Evolutionary conservation across 2,329 filamentous ascomycete species (phyloP).

Genomic region (Arthrocladium fulminans): DNA sequence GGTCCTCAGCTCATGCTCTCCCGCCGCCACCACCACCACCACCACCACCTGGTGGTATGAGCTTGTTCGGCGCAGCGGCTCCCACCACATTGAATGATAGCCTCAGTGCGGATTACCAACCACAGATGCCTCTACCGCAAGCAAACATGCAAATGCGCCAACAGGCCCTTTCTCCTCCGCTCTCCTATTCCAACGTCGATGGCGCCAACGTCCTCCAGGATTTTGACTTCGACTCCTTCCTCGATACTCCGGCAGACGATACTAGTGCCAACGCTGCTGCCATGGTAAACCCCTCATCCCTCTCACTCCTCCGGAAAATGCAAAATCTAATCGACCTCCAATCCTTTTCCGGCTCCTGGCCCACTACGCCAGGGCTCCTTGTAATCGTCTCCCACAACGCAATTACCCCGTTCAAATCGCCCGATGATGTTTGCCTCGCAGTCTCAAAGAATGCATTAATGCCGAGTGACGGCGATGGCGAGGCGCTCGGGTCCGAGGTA

Average conservation of each 20-base stretch:
- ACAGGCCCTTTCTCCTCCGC: not conserved
- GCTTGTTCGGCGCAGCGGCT: too few relatives aligned
- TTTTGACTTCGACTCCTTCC: not conserved
- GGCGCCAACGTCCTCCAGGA: not conserved
- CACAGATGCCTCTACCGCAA: too few relatives aligned
- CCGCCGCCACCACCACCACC: too few relatives aligned
- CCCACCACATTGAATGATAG: too few relatives aligned
- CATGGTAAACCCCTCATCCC: not conserved
- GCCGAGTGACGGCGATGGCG: not conserved
- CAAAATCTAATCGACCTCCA: constrained; percentile 47
- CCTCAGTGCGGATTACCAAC: too few relatives aligned
- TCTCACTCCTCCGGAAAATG: constrained; percentile 22
- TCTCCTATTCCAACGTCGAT: not conserved
- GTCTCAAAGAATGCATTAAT: constrained; percentile 3
- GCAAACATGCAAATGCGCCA: too few relatives aligned
- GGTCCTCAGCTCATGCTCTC: too few relatives aligned
- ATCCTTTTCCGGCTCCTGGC: constrained; percentile 48
- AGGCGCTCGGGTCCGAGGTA: not conserved
- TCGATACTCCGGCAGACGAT: not conserved
- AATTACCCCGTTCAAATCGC: not conserved
- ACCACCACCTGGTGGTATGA: too few relatives aligned
- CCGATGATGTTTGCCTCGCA: constrained; percentile 8
- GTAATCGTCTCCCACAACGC: constrained; percentile 12
- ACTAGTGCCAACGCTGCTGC: not conserved
- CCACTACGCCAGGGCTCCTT: constrained; percentile 25